These are phyloP conservation scores for Tilletiopsis washingtonensis DNA, from an alignment of 1,284 basidiomycete species.

Conservation along the genomic window DNA sequence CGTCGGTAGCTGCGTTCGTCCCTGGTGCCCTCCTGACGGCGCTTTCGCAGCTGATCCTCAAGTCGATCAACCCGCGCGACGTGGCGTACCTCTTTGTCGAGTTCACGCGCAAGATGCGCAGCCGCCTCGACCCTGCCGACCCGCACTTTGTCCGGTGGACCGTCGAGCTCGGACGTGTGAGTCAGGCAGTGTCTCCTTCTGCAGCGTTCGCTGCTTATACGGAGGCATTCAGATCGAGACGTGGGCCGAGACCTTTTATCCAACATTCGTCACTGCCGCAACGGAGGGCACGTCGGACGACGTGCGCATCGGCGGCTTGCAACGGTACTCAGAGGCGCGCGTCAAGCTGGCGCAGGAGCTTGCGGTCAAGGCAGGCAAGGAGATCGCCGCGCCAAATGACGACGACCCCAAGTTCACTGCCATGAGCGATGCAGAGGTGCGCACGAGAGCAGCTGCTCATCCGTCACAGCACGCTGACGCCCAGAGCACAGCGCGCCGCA, in stretches of 20 bases:
- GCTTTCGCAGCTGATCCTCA: slow-evolving; percentile 68
- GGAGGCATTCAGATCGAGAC: slow-evolving; percentile 22
- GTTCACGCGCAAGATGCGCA: slow-evolving; percentile 74
- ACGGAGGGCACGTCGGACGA: slow-evolving; percentile 14
- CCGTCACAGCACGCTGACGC: background rate
- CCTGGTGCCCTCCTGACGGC: background rate
- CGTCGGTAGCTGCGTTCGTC: slow-evolving; percentile 26
- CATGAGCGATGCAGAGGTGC: too few relatives aligned
- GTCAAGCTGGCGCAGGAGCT: background rate
- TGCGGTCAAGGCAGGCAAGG: background rate
- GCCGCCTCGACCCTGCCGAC: slow-evolving; percentile 68
- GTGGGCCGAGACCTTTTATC: slow-evolving; percentile 44
- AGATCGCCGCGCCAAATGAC: background rate
- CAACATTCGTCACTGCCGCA: slow-evolving; percentile 24
- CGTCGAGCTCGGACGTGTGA: slow-evolving; percentile 28
- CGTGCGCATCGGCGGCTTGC: slow-evolving; percentile 17
- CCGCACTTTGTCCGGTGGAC: slow-evolving; percentile 60
- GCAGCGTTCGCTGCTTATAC: background rate
- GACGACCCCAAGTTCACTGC: slow-evolving; percentile 14
- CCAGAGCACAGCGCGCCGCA: slow-evolving; percentile 10
- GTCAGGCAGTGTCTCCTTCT: background rate
- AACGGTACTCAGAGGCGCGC: slow-evolving; percentile 19
- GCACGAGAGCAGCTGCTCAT: background rate
- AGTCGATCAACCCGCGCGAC: slow-evolving; percentile 81
- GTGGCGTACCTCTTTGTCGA: slow-evolving; percentile 81